Conservation (phyloP, 1,284 basidiomycete species). For the Cystobasidiaceae sp. region DNA sequence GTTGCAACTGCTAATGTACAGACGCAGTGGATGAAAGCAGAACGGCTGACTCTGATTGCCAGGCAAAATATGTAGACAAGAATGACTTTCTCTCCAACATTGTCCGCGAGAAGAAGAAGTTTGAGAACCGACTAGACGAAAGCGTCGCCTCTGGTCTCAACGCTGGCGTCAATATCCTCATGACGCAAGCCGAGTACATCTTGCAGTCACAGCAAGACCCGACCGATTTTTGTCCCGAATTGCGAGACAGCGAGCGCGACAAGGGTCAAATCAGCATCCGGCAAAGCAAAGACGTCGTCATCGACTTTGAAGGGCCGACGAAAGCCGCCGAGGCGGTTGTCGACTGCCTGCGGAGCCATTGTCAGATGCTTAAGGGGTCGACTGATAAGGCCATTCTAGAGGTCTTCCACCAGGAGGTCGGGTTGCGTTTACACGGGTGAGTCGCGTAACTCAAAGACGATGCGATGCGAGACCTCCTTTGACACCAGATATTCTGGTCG, state of each 20-base stretch:
- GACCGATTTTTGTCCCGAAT: conserved; percentile 79
- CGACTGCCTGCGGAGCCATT: conserved; percentile 79
- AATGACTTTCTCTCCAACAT: conserved; percentile 91
- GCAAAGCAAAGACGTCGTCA: background rate
- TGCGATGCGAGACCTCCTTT: background rate
- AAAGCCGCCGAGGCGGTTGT: conserved; percentile 80
- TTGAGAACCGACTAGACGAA: conserved; percentile 86
- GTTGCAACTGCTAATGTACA: too few species aligned
- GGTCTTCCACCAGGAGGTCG: conserved; percentile 96
- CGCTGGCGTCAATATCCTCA: conserved; percentile 88
- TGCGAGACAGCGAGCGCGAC: background rate
- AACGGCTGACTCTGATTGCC: too few species aligned
- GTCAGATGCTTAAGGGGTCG: conserved; percentile 80
- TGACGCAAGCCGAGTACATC: conserved; percentile 96
- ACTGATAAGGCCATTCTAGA: conserved; percentile 94
- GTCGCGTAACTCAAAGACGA: conserved; percentile 38
- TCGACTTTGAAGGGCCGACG: conserved; percentile 59
- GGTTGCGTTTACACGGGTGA: conserved; percentile 81
- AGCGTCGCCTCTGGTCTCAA: conserved; percentile 88
- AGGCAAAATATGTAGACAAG: conserved; percentile 79
- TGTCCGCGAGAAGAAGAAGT: conserved; percentile 91
- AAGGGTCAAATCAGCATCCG: conserved; percentile 5
- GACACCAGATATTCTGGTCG: background rate
- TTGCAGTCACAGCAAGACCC: conserved; percentile 75
- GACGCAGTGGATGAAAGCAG: too few species aligned